Conservation (phyloP, 2,329 filamentous ascomycete species). For the Thelonectria blattea region DNA sequence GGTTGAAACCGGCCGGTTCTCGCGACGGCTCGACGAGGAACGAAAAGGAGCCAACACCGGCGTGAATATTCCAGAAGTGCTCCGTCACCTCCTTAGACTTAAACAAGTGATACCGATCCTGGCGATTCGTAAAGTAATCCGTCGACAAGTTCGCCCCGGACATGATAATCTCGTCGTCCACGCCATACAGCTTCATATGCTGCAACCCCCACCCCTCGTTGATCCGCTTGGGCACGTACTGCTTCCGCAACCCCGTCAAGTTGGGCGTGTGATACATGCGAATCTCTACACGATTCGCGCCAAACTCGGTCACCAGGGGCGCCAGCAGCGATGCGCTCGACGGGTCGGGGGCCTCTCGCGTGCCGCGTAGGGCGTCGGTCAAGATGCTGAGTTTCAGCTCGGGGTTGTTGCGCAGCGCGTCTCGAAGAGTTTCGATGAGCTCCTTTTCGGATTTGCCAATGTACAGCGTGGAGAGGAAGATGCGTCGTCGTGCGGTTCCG, state of each 20-base stretch:
- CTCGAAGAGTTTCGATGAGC: conserved; percentile 78
- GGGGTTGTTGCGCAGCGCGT: conserved; percentile 76
- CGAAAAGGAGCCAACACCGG: conserved; percentile 78
- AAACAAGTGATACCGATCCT: conserved; percentile 95
- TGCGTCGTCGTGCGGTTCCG: conserved; percentile 73
- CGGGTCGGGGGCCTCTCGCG: conserved; percentile 82
- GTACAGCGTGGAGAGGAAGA: conserved; percentile 96
- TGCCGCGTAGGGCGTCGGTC: conserved; percentile 89
- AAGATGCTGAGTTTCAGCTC: conserved; percentile 84
- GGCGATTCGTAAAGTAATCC: conserved; percentile 95
- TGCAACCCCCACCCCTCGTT: conserved; percentile 99
- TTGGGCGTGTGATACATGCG: conserved; percentile 99
- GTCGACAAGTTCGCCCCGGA: conserved; percentile 88
- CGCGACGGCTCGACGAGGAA: conserved; percentile 74
- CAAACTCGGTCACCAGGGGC: conserved; percentile 84
- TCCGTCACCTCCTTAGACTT: conserved; percentile 78
- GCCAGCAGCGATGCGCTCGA: conserved; percentile 89
- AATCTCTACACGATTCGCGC: conserved; percentile 82
- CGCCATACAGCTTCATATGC: conserved; percentile 98
- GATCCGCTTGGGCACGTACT: conserved; percentile 82
- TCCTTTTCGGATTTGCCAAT: conserved; percentile 94
- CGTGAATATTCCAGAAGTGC: conserved; percentile 81
- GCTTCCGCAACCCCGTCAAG: conserved; percentile 84
- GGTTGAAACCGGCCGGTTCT: conserved; percentile 61
- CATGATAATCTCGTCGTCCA: conserved; percentile 94